phyloP scores from a whole-genome alignment of 108 stramenopile genomes.

The Craspedostauros australis region DNA sequence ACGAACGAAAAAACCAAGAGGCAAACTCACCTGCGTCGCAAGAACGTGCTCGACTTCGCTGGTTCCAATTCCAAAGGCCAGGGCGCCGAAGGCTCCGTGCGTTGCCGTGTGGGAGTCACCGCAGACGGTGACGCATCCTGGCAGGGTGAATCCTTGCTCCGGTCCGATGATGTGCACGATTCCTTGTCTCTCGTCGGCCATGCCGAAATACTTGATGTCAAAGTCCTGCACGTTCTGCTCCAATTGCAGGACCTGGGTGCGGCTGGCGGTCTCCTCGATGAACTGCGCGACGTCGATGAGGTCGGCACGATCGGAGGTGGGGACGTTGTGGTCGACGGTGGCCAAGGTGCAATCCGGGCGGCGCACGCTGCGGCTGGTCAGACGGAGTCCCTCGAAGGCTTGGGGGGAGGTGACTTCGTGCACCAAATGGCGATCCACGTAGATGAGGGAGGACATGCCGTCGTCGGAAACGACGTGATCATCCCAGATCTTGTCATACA shows the following conservation, averaged over 20 bases:
- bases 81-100: slow-evolving; percentile 91
- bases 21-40: slow-evolving; percentile 71
- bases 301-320: slow-evolving; percentile 71
- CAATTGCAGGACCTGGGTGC: slow-evolving; percentile 84
- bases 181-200: slow-evolving; percentile 92
- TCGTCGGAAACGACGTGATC: slow-evolving; percentile 84
- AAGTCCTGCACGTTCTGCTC: slow-evolving; percentile 82
- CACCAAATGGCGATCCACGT: slow-evolving; percentile 91
- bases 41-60: slow-evolving; percentile 95
- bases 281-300: slow-evolving; percentile 63
- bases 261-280: slow-evolving; percentile 73
- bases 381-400: slow-evolving; percentile 90
- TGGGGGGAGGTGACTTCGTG: slow-evolving; percentile 94
- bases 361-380: slow-evolving; percentile 76
- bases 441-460: slow-evolving; percentile 79
- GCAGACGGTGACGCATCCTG: slow-evolving; percentile 87
- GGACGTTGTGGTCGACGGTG: slow-evolving; percentile 96
- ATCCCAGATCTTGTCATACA: slow-evolving; percentile 93
- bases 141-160: slow-evolving; percentile 94
- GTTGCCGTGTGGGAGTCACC: slow-evolving; percentile 94
- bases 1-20: background rate
- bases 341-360: slow-evolving; percentile 89
- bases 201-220: slow-evolving; percentile 90
- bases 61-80: slow-evolving; percentile 96
- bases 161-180: slow-evolving; percentile 95